Evolutionary conservation across 2,329 filamentous ascomycete species (phyloP).

Genomic region (Aspergillus spinulosporus): DNA sequence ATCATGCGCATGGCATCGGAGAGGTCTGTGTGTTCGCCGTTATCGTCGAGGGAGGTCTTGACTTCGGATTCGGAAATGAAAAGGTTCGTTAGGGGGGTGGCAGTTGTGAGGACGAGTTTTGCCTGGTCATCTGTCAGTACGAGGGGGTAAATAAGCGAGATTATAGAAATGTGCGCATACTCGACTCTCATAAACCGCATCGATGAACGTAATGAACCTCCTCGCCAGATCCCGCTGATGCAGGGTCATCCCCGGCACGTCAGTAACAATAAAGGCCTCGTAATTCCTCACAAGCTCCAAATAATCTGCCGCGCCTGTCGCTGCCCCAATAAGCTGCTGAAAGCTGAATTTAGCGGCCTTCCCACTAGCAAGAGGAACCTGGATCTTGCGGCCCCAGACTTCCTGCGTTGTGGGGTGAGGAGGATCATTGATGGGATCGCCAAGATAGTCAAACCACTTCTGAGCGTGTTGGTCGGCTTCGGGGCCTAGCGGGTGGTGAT

Average conservation of each 20-base stretch:
- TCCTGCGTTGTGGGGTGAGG: conserved; percentile 76
- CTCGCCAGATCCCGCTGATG: conserved; percentile 82
- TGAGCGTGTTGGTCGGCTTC: conserved; percentile 79
- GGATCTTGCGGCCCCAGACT: conserved; percentile 90
- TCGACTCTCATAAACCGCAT: conserved; percentile 83
- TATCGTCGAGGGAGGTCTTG: conserved; percentile 55
- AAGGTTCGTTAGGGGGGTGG: conserved; percentile 78
- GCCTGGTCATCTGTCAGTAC: conserved; percentile 54
- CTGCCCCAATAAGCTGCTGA: conserved; percentile 81
- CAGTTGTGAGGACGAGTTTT: conserved; percentile 92
- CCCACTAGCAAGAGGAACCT: conserved; percentile 83
- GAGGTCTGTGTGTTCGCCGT: conserved; percentile 53
- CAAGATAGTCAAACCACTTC: conserved; percentile 94
- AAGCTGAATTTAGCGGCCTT: conserved; percentile 90
- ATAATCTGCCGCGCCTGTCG: conserved; percentile 92
- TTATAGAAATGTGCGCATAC: conserved; percentile 38
- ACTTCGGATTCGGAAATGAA: conserved; percentile 77
- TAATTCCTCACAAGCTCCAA: conserved; percentile 87
- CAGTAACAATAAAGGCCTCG: conserved; percentile 87
- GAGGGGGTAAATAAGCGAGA: neutral
- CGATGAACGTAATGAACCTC: conserved; percentile 95
- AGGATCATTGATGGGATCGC: conserved; percentile 72
- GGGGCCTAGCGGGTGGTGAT: conserved; percentile 81
- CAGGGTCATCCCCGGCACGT: conserved; percentile 88
- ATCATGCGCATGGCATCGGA: conserved; percentile 73